Evolutionary conservation across 768 basidiomycete species (phyloP), one percentile per base, ranked within the genome.

Genomic region (Boletus rubroflammeus): DNA sequence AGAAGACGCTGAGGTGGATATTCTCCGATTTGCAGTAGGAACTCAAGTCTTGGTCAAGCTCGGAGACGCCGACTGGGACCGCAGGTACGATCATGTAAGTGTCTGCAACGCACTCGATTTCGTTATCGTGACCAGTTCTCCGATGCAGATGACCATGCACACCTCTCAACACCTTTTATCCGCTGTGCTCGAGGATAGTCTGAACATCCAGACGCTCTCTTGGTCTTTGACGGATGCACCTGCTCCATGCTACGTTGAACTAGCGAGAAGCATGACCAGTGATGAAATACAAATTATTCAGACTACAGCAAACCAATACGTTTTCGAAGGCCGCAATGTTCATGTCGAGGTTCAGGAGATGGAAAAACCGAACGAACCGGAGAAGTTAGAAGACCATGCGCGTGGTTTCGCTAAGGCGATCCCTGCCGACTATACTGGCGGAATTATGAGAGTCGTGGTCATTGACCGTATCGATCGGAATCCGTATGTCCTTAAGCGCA

Each of bases 141-240:
- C 11, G 35, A 25, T 40, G 41, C 60, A 90, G 86, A 89, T 89
- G 86, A 81, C 83, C 15, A 82, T 90, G 81, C 90, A 93, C 68
- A 91, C 90, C 1, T 86, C 86, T 0, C 91, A 93, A 63, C 91
- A 92, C 57, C 76, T 91, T 41, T 79, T 93, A 23, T 91, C 90
- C 14, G 88, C 90, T 0, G 75, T 91, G n/a, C 75, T 93, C 5
- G 88, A 92, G 62, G 75, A 77, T 23, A 73, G 72, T 4, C 75
- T 89, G 36, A 69, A 80, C 31, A 74, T 91, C 26, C 82, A 83
- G 7, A 93, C 91, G 3, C 77, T 91, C 21, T 86, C 86, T 2
- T 93, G 91, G 90, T 87, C 88, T n/a, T 75, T 92, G 52, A 84
- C 86, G 0, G 71, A 75, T 17, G 81, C 75, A 59, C 88, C 91